Percentiles rank a stretch among this genome's conserved stretches.
phyloP scores from a whole-genome alignment of 306 rosid genomes.

The Glycine tomentella region DNA sequence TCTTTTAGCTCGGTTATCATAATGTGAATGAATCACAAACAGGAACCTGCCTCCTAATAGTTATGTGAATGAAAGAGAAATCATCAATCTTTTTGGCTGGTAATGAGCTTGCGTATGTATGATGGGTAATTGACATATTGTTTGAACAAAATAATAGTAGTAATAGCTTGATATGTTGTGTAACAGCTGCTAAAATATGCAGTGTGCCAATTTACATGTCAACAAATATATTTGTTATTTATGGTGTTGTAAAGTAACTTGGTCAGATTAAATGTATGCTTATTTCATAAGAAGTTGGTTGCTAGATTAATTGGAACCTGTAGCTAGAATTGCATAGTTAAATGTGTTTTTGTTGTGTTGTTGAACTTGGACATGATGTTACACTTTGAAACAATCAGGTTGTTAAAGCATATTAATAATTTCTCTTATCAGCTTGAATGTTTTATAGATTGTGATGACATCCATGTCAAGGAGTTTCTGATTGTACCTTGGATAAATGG shows the following conservation, averaged over 20 bases:
- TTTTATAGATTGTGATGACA: neutral
- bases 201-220: neutral
- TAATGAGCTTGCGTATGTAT: too few relatives aligned
- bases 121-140: too few relatives aligned
- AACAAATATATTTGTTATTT: neutral
- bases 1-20: constrained; percentile 15
- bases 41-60: too few relatives aligned
- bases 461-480: constrained; percentile 9
- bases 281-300: neutral
- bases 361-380: neutral
- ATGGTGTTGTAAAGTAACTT: neutral
- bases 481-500: constrained; percentile 12
- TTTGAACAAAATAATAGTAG: too few relatives aligned
- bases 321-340: neutral
- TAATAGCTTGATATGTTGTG: too few relatives aligned
- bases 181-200: neutral
- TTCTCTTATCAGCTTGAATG: too few relatives aligned
- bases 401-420: neutral
- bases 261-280: neutral
- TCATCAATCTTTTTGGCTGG: too few relatives aligned
- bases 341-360: neutral
- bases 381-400: neutral
- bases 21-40: constrained; percentile 23
- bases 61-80: too few relatives aligned
- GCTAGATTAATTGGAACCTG: constrained; percentile 6